Evolutionary conservation across 2,329 filamentous ascomycete species (phyloP).

Genomic region (Dothideomycetidae sp.): DNA sequence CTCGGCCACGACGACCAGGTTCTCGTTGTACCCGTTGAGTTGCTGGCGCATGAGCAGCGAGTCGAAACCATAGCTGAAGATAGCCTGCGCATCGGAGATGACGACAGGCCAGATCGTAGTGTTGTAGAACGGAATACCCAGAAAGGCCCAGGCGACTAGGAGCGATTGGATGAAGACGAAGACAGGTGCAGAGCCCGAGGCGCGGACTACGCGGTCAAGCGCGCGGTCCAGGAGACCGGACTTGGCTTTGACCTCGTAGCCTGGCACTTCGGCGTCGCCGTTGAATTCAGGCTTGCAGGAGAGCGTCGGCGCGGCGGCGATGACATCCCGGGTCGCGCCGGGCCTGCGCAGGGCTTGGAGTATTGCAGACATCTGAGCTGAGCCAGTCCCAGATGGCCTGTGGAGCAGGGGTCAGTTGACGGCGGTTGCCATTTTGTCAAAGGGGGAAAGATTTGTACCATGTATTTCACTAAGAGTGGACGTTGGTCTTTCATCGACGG

Average conservation of each 20-base stretch:
- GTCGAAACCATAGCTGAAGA: constrained; percentile 22
- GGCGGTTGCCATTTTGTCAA: no score
- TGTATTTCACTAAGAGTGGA: not conserved
- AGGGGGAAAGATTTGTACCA: not conserved
- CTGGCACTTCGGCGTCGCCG: not conserved
- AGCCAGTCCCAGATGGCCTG: not conserved
- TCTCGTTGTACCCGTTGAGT: constrained; percentile 13
- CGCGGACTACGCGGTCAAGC: constrained; percentile 9
- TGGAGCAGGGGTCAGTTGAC: not conserved
- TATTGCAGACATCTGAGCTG: not conserved
- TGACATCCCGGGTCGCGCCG: not conserved
- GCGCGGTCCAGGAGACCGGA: constrained; percentile 7
- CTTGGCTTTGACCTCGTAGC: constrained; percentile 2
- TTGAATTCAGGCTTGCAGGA: not conserved
- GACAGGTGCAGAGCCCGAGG: constrained; percentile 9
- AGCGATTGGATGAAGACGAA: constrained; percentile 7
- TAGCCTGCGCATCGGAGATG: constrained; percentile 23
- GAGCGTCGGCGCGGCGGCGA: not conserved
- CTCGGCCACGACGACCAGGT: constrained; percentile 3
- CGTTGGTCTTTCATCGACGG: not conserved
- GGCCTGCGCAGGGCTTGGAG: not conserved
- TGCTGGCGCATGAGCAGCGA: constrained; percentile 19
- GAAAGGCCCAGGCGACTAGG: constrained; percentile 19
- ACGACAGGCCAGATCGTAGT: constrained; percentile 18
- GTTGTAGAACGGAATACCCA: constrained; percentile 18